A percentile compares a stretch with the other conserved stretches of the same genome.
Evolutionary conservation across 257 asterid genomes (phyloP).

Genomic region (Buddleja alternifolia): DNA sequence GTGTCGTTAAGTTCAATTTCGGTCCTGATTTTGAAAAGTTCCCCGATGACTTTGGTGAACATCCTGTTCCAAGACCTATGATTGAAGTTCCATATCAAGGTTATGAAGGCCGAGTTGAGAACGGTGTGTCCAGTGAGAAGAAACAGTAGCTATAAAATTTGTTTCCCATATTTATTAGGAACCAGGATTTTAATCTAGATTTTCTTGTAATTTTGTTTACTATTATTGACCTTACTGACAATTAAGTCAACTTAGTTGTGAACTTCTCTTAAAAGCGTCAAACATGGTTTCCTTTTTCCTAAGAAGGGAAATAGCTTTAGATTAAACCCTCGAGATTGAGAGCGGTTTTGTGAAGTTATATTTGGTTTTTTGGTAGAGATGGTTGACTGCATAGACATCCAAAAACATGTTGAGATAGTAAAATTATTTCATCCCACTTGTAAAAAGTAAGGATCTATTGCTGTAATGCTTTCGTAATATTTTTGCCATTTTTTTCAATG

Average conservation of each 20-base stretch:
- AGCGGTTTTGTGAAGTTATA: not conserved
- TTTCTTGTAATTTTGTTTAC: slow-evolving; percentile 36
- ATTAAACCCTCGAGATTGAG: slow-evolving; percentile 10
- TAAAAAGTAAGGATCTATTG: slow-evolving; percentile 8
- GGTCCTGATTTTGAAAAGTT: slow-evolving; percentile 90
- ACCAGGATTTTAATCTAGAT: slow-evolving; percentile 1
- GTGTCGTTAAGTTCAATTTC: slow-evolving; percentile 88
- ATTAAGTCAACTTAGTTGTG: slow-evolving; percentile 27
- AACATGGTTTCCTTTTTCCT: not conserved
- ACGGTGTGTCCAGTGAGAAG: slow-evolving; percentile 72
- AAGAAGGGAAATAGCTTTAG: slow-evolving; percentile 15
- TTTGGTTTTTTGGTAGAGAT: not conserved
- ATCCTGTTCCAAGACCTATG: slow-evolving; percentile 79
- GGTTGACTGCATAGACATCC: not conserved
- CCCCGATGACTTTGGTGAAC: slow-evolving; percentile 82
- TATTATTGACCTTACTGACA: slow-evolving; percentile 17
- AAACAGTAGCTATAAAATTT: slow-evolving; percentile 40
- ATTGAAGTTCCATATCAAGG: slow-evolving; percentile 91
- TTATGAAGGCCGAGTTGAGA: slow-evolving; percentile 76
- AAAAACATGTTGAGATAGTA: not conserved
- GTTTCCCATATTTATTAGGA: slow-evolving; percentile 16
- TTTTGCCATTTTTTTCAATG: not conserved
- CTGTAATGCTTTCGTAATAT: slow-evolving; percentile 17
- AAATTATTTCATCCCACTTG: slow-evolving; percentile 23
- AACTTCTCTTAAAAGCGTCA: slow-evolving; percentile 12